Evolutionary conservation across 331 rosid species (phyloP), one percentile per base, ranked within the genome.

Genomic region (Arachis monticola): DNA sequence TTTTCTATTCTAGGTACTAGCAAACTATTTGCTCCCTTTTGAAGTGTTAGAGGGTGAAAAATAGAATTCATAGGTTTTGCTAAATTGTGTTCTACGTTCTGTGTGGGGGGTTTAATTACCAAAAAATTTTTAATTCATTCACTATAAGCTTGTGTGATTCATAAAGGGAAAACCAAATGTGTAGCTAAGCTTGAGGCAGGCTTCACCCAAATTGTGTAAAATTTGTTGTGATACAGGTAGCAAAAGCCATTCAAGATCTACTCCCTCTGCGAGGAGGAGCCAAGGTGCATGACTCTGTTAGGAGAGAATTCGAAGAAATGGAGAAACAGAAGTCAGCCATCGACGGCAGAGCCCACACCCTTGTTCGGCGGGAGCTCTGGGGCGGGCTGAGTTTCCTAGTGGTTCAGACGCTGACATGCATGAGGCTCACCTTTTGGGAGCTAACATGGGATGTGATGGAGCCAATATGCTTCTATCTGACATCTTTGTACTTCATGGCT

Each of bases 381-480:
- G 70, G 87, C 0, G 98, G 98, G n/a, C 78, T 91, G 44, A 85
- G 86, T 8, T 85, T 81, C 81, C 72, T 93, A 7, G 80, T 83
- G 38, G 65, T 77, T 67, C 94, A 88, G 73, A 93, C 97, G 13
- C 78, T 83, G 0, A 90, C 81, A 12, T 91, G 87, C 90, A 83
- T 93, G 91, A 89, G 98, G 88, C 90, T 93, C 50, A 93, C 98
- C 1, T 93, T 93, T 77, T 93, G 98, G 98, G 98, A 93, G 78
- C 98, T 93, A 3, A 81, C 91, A 0, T 93, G 98, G 98, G 98
- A 93, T 82, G 96, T 93, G 64, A 93, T 93, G 97, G 98, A 93
- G 78, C 98, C 98, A 40, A 87, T 93, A 63, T 93, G 97, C 90
- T 91, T 89, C 83, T 91, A 78, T 67, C 80, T 91, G 35, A 93